Conservation (phyloP, 2,329 filamentous ascomycete genomes). For the Lachnellula willkommii region DNA sequence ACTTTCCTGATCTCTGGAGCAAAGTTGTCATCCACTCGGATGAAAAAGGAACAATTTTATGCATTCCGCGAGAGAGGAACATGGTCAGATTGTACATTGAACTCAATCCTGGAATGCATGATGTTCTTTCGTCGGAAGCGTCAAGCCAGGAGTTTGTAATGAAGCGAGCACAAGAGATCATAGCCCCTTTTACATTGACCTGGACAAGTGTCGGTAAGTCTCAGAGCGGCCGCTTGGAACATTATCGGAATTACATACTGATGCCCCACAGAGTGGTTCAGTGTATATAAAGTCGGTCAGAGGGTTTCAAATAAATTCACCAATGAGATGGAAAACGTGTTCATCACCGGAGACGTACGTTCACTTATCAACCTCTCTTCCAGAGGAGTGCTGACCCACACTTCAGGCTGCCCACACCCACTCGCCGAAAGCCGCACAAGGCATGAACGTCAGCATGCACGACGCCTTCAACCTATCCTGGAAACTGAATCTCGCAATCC, state of each 20-base stretch:
- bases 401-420: slow-evolving; percentile 50
- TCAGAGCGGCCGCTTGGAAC: neutral
- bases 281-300: slow-evolving; percentile 53
- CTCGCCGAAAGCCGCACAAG: slow-evolving; percentile 59
- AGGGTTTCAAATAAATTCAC: slow-evolving; percentile 55
- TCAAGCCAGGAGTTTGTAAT: slow-evolving; percentile 64
- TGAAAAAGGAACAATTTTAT: slow-evolving; percentile 49
- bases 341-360: slow-evolving; percentile 46
- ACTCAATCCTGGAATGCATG: slow-evolving; percentile 44
- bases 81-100: slow-evolving; percentile 62
- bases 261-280: slow-evolving; percentile 58
- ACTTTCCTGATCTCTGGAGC: slow-evolving; percentile 58
- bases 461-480: slow-evolving; percentile 58
- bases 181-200: slow-evolving; percentile 51
- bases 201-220: slow-evolving; percentile 70
- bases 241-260: slow-evolving; percentile 37
- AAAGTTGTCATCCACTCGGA: slow-evolving; percentile 51
- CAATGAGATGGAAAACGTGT: slow-evolving; percentile 48
- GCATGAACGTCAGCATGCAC: slow-evolving; percentile 53
- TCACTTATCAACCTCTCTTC: neutral
- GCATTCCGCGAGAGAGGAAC: slow-evolving; percentile 57
- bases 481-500: slow-evolving; percentile 47
- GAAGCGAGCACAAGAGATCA: slow-evolving; percentile 56
- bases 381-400: slow-evolving; percentile 26
- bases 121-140: slow-evolving; percentile 32